Evolutionary conservation across 2,329 filamentous ascomycete genomes (phyloP).

Genomic region (Stagonosporopsis chrysanthemi): DNA sequence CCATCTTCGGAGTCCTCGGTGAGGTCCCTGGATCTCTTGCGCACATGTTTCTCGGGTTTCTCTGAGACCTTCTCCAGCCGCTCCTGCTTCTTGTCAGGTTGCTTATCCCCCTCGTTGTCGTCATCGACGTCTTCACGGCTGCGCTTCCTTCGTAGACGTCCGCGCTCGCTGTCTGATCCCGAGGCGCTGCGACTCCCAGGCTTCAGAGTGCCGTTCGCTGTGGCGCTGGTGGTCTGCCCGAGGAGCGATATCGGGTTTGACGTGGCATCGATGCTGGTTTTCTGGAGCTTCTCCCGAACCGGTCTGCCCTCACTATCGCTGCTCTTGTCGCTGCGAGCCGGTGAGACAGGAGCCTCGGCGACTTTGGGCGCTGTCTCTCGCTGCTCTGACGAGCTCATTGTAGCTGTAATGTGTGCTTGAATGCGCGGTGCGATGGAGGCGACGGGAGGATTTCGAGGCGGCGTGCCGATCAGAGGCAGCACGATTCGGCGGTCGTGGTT

Average conservation of each 20-base stretch:
- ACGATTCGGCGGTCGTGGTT: not conserved
- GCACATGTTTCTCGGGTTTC: conserved; percentile 50
- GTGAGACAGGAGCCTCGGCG: conserved; percentile 29
- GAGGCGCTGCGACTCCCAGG: conserved; percentile 38
- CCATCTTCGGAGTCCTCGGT: conserved; percentile 43
- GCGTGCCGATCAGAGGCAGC: not conserved
- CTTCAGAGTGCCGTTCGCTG: conserved; percentile 32
- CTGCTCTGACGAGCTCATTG: conserved; percentile 38
- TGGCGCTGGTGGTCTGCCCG: conserved; percentile 35
- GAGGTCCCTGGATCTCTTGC: conserved; percentile 58
- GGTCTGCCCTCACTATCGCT: conserved; percentile 62
- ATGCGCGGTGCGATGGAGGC: conserved; percentile 9
- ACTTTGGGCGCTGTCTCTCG: conserved; percentile 23
- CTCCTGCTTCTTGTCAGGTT: conserved; percentile 44
- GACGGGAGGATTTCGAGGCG: conserved; percentile 7
- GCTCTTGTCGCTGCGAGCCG: conserved; percentile 50
- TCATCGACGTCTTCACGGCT: conserved; percentile 56
- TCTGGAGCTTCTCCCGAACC: conserved; percentile 67
- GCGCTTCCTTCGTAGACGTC: conserved; percentile 54
- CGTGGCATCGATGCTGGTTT: conserved; percentile 63
- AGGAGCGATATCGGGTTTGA: conserved; percentile 27
- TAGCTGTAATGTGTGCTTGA: conserved; percentile 17
- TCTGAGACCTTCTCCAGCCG: conserved; percentile 29
- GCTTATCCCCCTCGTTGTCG: conserved; percentile 44
- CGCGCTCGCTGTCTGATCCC: conserved; percentile 48